Conservation (phyloP, 2,329 filamentous ascomycete species). For the Amauroascus verrucosus region DNA sequence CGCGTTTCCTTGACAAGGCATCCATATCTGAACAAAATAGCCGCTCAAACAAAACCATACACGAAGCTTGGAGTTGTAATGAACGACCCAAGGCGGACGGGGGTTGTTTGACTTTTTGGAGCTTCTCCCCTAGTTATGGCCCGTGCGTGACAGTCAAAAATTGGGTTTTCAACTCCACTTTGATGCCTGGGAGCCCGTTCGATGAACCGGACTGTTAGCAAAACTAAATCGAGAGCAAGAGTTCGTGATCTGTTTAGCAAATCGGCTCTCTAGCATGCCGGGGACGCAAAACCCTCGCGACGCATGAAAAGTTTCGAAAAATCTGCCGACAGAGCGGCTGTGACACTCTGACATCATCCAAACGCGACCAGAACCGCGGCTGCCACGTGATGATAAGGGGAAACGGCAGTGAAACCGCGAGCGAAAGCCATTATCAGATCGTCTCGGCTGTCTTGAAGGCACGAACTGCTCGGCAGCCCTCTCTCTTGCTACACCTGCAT, state of each 20-base stretch:
- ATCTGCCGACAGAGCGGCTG: background rate
- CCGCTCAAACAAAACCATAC: background rate
- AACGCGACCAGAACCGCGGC: background rate
- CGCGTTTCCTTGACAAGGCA: background rate
- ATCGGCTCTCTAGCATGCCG: background rate
- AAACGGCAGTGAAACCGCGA: background rate
- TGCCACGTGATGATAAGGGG: background rate
- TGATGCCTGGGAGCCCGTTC: background rate
- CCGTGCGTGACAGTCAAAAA: background rate
- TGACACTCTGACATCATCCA: background rate
- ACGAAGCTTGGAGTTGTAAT: background rate
- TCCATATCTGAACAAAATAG: too few species aligned
- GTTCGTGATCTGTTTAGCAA: too few species aligned
- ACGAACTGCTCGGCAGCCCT: too few species aligned
- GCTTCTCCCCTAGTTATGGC: background rate
- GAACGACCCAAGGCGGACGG: background rate
- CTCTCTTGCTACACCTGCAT: too few species aligned
- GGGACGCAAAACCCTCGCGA: background rate
- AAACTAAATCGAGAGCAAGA: background rate
- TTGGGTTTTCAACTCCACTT: background rate
- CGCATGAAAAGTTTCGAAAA: background rate
- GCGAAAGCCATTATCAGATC: background rate
- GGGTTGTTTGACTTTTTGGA: constrained; percentile 4
- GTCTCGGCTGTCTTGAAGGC: too few species aligned
- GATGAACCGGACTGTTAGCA: background rate